Base-by-base conservation (phyloP, 495 filamentous ascomycete species). In the Hypoxylon subgilvum region DNA sequence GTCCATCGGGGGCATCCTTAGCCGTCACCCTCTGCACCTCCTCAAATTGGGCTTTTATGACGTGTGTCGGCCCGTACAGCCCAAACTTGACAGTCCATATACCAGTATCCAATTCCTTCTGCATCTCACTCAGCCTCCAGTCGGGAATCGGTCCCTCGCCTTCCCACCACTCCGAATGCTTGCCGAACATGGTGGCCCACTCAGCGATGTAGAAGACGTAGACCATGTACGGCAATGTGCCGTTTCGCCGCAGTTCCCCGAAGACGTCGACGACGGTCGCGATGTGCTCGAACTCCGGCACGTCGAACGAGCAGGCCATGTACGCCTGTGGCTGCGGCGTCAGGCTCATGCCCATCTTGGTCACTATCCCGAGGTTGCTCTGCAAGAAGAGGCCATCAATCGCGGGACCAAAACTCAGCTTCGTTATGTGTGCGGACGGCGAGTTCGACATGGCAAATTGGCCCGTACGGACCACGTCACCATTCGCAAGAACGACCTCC, bases 321-420 rank as follows among this genome's bases (percentile, higher is more conserved):
- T 74, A 82, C 1, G 77, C 74, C 51, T 79, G 70, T 6, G 78
- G 78, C 45, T 78, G 75, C 1, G 74, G 74, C 3, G 72, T 75
- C 28, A 81, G 57, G 71, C 72, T 75, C 22, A 81, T 67, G 23
- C 74, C 72, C 66, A 81, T 65, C 52, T 79, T 79, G 10, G 78
- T 79, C 4, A 81, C 78, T 19, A 81, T 73, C 14, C 74, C 78
- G 13, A 81, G 66, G 39, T 79, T 81, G 44, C 69, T 73, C 57
- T 81, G 77, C 32, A 79, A 48, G 61, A 81, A 81, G 6, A 81
- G 66, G 1, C 78, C 78, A 31, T 80, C 78, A 52, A 81, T 64
- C 6, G 72, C 70, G 17, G 78, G 78, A 6, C 77, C 76, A 42
- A 74, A 81, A 8, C 71, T 75, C 57, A 77, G 70, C 52, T 78